A percentile compares a stretch with the other conserved stretches of the same genome.
These are phyloP conservation scores for Chernovozyma sophiae-reginae DNA, from an alignment of 1,139 yeast species.

Conservation along the genomic window DNA sequence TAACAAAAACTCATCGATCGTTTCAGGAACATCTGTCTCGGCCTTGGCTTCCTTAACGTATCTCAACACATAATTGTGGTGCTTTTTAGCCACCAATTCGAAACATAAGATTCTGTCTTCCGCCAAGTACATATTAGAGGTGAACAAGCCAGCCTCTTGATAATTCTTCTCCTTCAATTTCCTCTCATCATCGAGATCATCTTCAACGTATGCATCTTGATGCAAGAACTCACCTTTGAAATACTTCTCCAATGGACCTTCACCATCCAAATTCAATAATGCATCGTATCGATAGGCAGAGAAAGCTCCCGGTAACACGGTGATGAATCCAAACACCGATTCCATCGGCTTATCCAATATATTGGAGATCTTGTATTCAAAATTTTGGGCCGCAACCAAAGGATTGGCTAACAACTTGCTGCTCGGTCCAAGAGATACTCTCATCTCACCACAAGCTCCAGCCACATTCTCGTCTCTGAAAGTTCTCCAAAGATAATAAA, in stretches of 20 bases:
- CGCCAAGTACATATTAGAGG: constrained; percentile 81
- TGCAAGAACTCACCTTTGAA: constrained; percentile 76
- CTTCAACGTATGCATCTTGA: constrained; percentile 34
- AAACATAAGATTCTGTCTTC: constrained; percentile 82
- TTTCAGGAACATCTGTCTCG: constrained; percentile 80
- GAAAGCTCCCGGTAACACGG: constrained; percentile 83
- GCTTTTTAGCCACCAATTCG: constrained; percentile 71
- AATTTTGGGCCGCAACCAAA: constrained; percentile 78
- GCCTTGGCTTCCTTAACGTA: constrained; percentile 77
- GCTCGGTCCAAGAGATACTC: constrained; percentile 60
- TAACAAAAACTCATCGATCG: constrained; percentile 64
- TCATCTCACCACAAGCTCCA: constrained; percentile 86
- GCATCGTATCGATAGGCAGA: constrained; percentile 80
- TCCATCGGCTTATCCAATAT: constrained; percentile 83
- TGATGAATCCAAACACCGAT: constrained; percentile 75
- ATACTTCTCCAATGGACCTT: constrained; percentile 74
- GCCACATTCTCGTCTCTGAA: constrained; percentile 76
- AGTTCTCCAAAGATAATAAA: constrained; percentile 71
- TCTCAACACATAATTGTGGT: constrained; percentile 58
- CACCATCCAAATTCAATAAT: constrained; percentile 56
- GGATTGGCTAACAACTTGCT: constrained; percentile 60
- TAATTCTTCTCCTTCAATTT: constrained; percentile 40
- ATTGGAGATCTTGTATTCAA: constrained; percentile 79
- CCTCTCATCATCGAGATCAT: constrained; percentile 39
- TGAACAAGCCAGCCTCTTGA: constrained; percentile 61